These are phyloP conservation scores for Plantago major DNA, from an alignment of 257 asterid genomes.

Conservation along the genomic window DNA sequence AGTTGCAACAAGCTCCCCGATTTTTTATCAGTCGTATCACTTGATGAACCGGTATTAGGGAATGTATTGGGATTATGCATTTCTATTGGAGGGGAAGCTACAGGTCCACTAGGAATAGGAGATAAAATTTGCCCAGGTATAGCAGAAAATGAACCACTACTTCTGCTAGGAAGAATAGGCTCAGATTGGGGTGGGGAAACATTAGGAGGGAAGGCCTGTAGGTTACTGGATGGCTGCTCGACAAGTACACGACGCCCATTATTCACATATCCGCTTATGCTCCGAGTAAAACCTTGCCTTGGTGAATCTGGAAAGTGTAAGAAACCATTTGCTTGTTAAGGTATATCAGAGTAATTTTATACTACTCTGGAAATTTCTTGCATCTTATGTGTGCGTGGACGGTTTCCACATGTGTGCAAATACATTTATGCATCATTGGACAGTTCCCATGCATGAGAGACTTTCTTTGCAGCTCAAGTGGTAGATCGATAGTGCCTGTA, in stretches of 20 bases:
- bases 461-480: background rate
- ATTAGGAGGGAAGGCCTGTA: conserved; percentile 51
- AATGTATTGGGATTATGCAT: conserved; percentile 18
- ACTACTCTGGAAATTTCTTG: no score
- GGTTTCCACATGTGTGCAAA: no score
- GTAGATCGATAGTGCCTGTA: background rate
- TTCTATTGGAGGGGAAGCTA: conserved; percentile 24
- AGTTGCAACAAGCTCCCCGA: conserved; percentile 37
- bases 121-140: conserved; percentile 39
- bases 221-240: conserved; percentile 26
- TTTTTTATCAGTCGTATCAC: conserved; percentile 22
- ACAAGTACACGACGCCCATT: conserved; percentile 5
- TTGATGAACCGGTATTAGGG: conserved; percentile 20
- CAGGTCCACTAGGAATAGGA: conserved; percentile 9
- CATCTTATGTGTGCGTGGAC: no score
- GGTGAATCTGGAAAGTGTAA: conserved; percentile 6
- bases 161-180: conserved; percentile 55
- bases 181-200: conserved; percentile 24
- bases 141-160: conserved; percentile 90
- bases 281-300: background rate
- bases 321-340: background rate
- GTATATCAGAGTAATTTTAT: background rate
- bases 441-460: background rate
- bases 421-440: no score
- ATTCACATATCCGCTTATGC: background rate